Evolutionary conservation across 257 asterid species (phyloP).

Genomic region (Solanum peruvianum): DNA sequence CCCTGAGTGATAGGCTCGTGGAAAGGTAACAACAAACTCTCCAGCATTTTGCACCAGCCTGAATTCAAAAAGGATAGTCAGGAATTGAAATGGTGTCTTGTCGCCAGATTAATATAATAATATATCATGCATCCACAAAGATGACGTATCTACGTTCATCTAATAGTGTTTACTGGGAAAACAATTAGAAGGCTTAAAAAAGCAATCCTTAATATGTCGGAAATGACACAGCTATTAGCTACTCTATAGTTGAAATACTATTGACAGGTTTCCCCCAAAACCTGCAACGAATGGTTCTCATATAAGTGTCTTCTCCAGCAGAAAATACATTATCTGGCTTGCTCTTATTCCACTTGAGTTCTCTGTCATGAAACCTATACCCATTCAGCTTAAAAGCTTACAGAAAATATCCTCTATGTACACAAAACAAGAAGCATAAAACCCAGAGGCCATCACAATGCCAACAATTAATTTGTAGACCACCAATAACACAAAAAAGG

Average conservation of each 20-base stretch:
- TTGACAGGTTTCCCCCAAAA: neutral
- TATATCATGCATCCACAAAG: neutral
- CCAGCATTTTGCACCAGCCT: constrained; percentile 99
- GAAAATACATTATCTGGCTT: neutral
- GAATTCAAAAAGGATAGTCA: constrained; percentile 2
- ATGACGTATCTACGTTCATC: constrained; percentile 3
- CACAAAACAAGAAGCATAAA: neutral
- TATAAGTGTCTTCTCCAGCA: neutral
- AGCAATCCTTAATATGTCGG: neutral
- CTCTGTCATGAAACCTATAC: neutral
- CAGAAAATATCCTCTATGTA: neutral
- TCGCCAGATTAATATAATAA: neutral
- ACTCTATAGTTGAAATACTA: neutral
- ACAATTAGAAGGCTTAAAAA: neutral
- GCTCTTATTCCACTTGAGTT: neutral
- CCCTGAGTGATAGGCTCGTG: constrained; percentile 99
- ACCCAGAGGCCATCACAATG: neutral
- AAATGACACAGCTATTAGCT: neutral
- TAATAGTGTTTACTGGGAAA: neutral
- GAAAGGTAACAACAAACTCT: constrained; percentile 97
- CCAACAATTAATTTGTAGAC: neutral
- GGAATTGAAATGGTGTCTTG: neutral
- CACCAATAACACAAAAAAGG: constrained; percentile 3
- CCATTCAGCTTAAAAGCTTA: neutral
- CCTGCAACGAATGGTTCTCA: neutral